These are phyloP conservation scores for Colletotrichum orchidophilum DNA, from an alignment of 2,329 filamentous ascomycete species.

Conservation along the genomic window DNA sequence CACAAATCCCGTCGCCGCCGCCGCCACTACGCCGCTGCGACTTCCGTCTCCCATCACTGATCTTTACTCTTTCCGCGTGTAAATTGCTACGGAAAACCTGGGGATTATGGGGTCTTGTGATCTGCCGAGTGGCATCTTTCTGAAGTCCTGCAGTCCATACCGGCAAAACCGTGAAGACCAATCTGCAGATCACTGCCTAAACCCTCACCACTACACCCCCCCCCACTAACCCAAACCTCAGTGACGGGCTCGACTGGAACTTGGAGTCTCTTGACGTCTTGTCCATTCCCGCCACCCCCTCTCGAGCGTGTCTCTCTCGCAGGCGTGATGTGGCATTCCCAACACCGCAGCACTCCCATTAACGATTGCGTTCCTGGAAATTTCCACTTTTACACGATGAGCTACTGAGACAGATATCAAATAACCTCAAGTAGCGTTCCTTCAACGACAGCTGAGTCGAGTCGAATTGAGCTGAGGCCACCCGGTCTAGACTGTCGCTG, in stretches of 20 bases:
- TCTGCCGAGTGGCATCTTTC: not conserved
- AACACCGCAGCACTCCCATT: not conserved
- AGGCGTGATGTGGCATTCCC: not conserved
- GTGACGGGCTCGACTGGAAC: constrained; percentile 1
- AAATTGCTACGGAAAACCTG: not conserved
- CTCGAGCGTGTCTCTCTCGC: not conserved
- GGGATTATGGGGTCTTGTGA: not conserved
- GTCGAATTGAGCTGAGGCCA: not conserved
- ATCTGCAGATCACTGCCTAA: not conserved
- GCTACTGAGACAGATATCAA: not conserved
- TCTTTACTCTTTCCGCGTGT: not conserved
- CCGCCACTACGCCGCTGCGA: not conserved
- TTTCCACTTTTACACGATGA: not conserved
- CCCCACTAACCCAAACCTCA: not conserved
- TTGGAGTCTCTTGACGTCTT: not conserved
- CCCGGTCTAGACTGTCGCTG: not conserved
- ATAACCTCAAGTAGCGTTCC: not conserved
- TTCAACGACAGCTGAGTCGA: not conserved
- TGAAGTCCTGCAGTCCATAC: not conserved
- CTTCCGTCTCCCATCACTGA: not conserved
- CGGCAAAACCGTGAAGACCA: not conserved
- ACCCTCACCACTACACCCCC: no score
- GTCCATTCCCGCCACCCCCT: not conserved
- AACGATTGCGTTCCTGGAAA: not conserved
- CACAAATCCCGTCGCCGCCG: not conserved